Evolutionary conservation across 306 rosid species (phyloP).

Genomic region (Glycine latifolia): DNA sequence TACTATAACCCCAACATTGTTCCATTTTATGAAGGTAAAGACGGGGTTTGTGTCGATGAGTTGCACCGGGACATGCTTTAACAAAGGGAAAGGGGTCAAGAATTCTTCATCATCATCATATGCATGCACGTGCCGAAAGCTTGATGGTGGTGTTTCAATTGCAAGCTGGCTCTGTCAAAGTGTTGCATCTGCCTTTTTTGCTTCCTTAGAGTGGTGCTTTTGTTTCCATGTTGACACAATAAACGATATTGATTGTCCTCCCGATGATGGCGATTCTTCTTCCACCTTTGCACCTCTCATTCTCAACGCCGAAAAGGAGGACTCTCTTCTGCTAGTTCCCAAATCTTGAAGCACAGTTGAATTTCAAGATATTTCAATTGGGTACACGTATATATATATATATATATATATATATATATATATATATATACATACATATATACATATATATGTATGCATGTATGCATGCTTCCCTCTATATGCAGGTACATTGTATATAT

Average conservation of each 20-base stretch:
- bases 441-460: too few species aligned
- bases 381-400: not conserved
- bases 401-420: too few species aligned
- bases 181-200: constrained; percentile 44
- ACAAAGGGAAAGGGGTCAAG: constrained; percentile 38
- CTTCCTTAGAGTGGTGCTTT: constrained; percentile 50
- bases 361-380: not conserved
- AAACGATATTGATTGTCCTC: constrained; percentile 18
- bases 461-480: not conserved
- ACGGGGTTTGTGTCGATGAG: constrained; percentile 19
- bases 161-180: constrained; percentile 48
- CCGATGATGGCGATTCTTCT: constrained; percentile 34
- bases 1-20: not conserved
- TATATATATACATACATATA: too few species aligned
- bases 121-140: constrained; percentile 50
- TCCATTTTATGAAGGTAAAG: not conserved
- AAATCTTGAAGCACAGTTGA: not conserved
- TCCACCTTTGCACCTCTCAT: constrained; percentile 37
- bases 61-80: constrained; percentile 41
- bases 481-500: not conserved
- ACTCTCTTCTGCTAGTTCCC: not conserved
- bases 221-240: constrained; percentile 48
- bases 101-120: not conserved
- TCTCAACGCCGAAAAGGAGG: constrained; percentile 16
- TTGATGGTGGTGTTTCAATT: constrained; percentile 33